phyloP scores from a whole-genome alignment of 163 green algal genomes.

The Picocystis sp. region DNA sequence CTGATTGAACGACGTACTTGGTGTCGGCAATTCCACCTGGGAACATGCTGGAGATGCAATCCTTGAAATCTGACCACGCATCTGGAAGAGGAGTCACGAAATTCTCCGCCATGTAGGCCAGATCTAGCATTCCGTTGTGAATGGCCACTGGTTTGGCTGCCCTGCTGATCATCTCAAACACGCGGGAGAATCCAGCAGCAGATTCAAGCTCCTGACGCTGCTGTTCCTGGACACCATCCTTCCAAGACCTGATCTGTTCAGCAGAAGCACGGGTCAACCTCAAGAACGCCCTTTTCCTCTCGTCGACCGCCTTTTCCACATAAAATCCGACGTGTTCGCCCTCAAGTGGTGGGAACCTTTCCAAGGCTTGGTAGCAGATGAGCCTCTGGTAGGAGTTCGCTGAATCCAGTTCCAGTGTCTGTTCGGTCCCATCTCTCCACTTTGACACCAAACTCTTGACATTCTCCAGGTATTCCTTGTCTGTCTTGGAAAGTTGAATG shows the following conservation, averaged over 20 bases:
- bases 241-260: constrained; percentile 3
- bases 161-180: constrained; percentile 44
- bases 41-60: constrained; percentile 24
- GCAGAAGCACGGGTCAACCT: constrained; percentile 14
- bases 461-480: no score
- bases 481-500: no score
- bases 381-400: constrained; percentile 26
- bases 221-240: constrained; percentile 4
- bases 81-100: constrained; percentile 38
- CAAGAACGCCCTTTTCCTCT: not conserved
- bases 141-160: constrained; percentile 41
- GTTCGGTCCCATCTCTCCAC: no score
- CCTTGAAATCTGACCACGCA: constrained; percentile 48
- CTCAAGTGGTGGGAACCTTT: constrained; percentile 17
- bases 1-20: constrained; percentile 36
- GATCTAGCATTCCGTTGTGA: constrained; percentile 60
- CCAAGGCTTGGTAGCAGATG: constrained; percentile 39
- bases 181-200: constrained; percentile 29
- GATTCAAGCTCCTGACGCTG: constrained; percentile 4
- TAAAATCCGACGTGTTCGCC: constrained; percentile 27
- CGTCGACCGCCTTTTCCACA: no score
- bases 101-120: constrained; percentile 39
- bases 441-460: no score
- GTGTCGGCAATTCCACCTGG: constrained; percentile 59
- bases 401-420: constrained; percentile 3